Evolutionary conservation across 2,329 filamentous ascomycete genomes (phyloP), one percentile per base, ranked within the genome.

Genomic region (Scortechinia acanthostroma): DNA sequence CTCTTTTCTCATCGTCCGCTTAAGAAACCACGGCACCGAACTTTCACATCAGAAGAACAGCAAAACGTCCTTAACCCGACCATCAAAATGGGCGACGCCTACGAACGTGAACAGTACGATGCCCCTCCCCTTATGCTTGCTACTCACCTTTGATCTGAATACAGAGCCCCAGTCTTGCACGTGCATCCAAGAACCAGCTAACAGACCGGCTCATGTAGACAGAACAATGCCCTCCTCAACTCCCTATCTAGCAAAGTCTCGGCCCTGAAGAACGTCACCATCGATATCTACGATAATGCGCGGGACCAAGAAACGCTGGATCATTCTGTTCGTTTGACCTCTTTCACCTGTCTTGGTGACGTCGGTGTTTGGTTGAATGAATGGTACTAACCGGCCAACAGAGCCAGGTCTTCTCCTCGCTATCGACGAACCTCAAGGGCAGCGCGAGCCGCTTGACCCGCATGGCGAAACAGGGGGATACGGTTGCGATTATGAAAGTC

Each of bases 181-280:
- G 25, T 30, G 10, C 25, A 13, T 19, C 13, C 35, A 10, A 40
- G 35, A 15, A 6, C 6, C 35, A 13, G 35, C 10, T 40, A 40
- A 40, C 35, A 10, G n/a, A 30, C 25, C 6, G 17, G 6, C 35
- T 13, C 6, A 19, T 17, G 6, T 19, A 40, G 35, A 17, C 35
- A 40, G 17, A 40, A 40, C 35, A 40, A 40, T 40, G 35, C 35
- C 20, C 35, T 40, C 35, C 35, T 40, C 10, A 40, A 40, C 35
- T 40, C 35, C 17, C 35, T 40, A 6, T 10, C 35, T 6, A 13
- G 10, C 35, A 40, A 40, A 19, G 35, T 40, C 6, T 10, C 10
- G 10, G 17, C 10, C 35, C 35, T 40, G 6, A 10, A 19, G 6
- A 6, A 10, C 10, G 35, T 40, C 10, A 40, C 35, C 10, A 40